Evolutionary conservation across 257 asterid genomes (phyloP), one percentile per base, ranked within the genome.

Genomic region (Agastache rugosa): DNA sequence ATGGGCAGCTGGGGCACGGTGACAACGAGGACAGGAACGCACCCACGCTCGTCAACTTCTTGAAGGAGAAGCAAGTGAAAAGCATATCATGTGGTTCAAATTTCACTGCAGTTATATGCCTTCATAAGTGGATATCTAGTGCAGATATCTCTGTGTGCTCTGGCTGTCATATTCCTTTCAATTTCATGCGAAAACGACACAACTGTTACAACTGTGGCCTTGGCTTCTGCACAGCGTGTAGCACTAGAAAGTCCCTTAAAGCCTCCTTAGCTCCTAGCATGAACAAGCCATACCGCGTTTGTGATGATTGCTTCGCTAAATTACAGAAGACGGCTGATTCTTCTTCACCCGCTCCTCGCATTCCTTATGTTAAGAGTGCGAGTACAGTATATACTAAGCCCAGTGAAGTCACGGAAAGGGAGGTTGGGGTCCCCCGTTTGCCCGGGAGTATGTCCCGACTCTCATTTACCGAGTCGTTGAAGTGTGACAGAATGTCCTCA

Each of bases 171-270:
- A 82, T 71, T 25, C 91, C 87, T 22, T 93, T 93, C 74, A 91
- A 70, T 55, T 93, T 93, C 86, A 89, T 87, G 77, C 75, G 98
- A 50, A 87, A 91, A 71, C 96, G 96, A 1, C 97, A 93, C 80
- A 93, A 93, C 83, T 93, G 98, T 76, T 93, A 93, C 77, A 93
- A 93, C 88, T 93, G 98, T 27, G 98, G 98, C 3, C 95, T 91
- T 15, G 93, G 88, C 58, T 89, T 91, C 56, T 93, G 98, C 91
- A 84, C 84, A 11, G 77, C 87, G 9, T 93, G 98, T 72, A 91
- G 91, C 87, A 69, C 78, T 63, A 83, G 76, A 76, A 91, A 85
- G 72, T 89, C 97, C 25, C 67, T 87, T 51, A 83, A 84, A 72
- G 98, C 98, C 55, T 84, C 98, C 59, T 83, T 93, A 75, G 97